phyloP scores from a whole-genome alignment of 2,329 filamentous ascomycete species.

The Trichoderma breve region DNA sequence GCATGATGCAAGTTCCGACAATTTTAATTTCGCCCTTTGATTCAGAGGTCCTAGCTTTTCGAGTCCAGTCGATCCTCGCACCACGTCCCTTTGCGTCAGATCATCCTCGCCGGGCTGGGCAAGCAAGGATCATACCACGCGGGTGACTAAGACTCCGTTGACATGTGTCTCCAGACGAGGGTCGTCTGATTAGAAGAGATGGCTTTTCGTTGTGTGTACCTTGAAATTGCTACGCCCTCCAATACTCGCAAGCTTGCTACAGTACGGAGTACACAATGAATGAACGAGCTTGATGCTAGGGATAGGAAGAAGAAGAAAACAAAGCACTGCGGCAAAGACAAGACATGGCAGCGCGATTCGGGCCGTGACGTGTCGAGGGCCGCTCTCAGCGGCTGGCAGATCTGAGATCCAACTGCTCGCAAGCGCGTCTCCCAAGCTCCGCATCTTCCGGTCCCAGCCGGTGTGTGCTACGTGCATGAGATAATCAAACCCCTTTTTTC shows the following conservation, averaged over 20 bases:
- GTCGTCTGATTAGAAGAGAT: background rate
- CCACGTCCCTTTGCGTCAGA: conserved; percentile 15
- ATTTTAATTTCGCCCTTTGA: background rate
- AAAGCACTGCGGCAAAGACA: background rate
- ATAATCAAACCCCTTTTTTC: background rate
- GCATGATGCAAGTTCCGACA: conserved; percentile 1
- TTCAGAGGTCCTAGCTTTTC: background rate
- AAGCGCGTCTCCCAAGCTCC: conserved; percentile 1
- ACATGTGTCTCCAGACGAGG: background rate
- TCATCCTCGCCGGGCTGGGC: conserved; percentile 6
- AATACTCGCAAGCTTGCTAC: background rate
- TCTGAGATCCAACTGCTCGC: conserved; percentile 11
- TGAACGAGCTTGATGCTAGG: background rate
- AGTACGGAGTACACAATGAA: background rate
- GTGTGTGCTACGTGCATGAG: background rate
- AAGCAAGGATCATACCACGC: conserved; percentile 8
- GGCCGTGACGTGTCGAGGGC: conserved; percentile 15
- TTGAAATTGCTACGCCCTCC: background rate
- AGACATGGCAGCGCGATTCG: conserved; percentile 12
- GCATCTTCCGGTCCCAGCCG: conserved; percentile 14
- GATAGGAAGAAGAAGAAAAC: background rate
- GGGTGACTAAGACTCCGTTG: background rate
- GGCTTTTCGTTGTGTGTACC: background rate
- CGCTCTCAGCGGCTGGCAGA: conserved; percentile 9
- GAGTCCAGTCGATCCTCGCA: conserved; percentile 5